Conservation (phyloP, 2,329 filamentous ascomycete genomes). For the Pyrenochaeta sp. region DNA sequence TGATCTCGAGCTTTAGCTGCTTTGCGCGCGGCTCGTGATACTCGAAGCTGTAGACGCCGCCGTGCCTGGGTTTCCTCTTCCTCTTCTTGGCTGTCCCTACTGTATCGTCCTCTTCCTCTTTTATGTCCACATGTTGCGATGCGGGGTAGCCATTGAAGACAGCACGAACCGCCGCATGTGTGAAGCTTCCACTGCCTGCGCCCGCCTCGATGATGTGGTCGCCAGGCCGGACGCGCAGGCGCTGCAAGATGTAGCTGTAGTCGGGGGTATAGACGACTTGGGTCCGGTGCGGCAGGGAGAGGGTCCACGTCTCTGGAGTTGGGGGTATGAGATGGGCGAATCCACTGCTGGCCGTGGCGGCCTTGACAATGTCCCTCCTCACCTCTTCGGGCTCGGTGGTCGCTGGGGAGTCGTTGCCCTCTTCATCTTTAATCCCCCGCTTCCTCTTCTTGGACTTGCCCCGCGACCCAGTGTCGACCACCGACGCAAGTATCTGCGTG, state of each 20-base stretch:
- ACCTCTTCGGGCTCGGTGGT: slow-evolving; percentile 38
- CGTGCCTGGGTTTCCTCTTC: slow-evolving; percentile 53
- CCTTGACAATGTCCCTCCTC: slow-evolving; percentile 38
- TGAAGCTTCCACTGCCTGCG: slow-evolving; percentile 83
- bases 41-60: slow-evolving; percentile 83
- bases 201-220: slow-evolving; percentile 80
- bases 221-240: slow-evolving; percentile 76
- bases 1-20: slow-evolving; percentile 73
- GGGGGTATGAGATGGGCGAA: slow-evolving; percentile 82
- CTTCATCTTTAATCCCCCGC: slow-evolving; percentile 48
- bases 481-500: slow-evolving; percentile 86
- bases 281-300: slow-evolving; percentile 79
- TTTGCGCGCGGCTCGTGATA: slow-evolving; percentile 76
- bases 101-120: slow-evolving; percentile 44
- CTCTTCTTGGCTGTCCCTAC: slow-evolving; percentile 25
- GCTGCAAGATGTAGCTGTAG: slow-evolving; percentile 83
- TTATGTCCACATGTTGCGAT: slow-evolving; percentile 10
- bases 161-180: slow-evolving; percentile 77
- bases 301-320: slow-evolving; percentile 83
- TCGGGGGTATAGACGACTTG: slow-evolving; percentile 89
- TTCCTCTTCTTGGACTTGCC: slow-evolving; percentile 66
- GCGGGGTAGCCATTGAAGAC: slow-evolving; percentile 75
- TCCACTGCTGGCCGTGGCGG: slow-evolving; percentile 65
- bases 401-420: slow-evolving; percentile 19
- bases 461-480: slow-evolving; percentile 89